These are phyloP conservation scores for Thalia dealbata DNA, from an alignment of 176 grass and related monocot genomes.

Conservation along the genomic window DNA sequence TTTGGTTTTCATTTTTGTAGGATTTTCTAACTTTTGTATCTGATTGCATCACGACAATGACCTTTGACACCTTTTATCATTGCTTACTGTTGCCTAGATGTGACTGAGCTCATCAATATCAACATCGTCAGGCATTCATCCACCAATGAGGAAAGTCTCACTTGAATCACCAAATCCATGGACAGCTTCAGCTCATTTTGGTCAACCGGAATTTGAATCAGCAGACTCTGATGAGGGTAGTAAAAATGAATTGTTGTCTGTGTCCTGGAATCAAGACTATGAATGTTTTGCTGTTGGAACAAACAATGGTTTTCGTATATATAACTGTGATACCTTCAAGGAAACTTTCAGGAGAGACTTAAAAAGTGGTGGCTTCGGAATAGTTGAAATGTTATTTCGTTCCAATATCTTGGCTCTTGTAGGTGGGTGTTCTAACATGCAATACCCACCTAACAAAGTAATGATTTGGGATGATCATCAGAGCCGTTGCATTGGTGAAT, in stretches of 20 bases:
- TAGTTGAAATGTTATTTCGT: conserved; percentile 86
- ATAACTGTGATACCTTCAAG: conserved; percentile 67
- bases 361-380: conserved; percentile 70
- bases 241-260: conserved; percentile 51
- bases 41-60: neutral
- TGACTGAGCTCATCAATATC: conserved; percentile 63
- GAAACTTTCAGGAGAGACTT: conserved; percentile 89
- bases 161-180: conserved; percentile 30
- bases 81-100: neutral
- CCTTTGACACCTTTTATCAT: conserved; percentile 6
- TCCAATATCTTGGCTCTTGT: conserved; percentile 92
- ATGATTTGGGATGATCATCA: conserved; percentile 94
- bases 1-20: neutral
- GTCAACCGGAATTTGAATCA: conserved; percentile 28
- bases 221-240: conserved; percentile 24
- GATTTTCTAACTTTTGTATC: neutral
- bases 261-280: conserved; percentile 86
- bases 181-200: conserved; percentile 25
- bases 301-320: conserved; percentile 77
- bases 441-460: conserved; percentile 80
- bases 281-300: conserved; percentile 74
- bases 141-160: conserved; percentile 27
- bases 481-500: conserved; percentile 74
- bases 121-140: conserved; percentile 27
- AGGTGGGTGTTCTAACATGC: conserved; percentile 48